These are phyloP conservation scores for Diaporthe vaccinii DNA, from an alignment of 2,329 filamentous ascomycete genomes.

Conservation along the genomic window DNA sequence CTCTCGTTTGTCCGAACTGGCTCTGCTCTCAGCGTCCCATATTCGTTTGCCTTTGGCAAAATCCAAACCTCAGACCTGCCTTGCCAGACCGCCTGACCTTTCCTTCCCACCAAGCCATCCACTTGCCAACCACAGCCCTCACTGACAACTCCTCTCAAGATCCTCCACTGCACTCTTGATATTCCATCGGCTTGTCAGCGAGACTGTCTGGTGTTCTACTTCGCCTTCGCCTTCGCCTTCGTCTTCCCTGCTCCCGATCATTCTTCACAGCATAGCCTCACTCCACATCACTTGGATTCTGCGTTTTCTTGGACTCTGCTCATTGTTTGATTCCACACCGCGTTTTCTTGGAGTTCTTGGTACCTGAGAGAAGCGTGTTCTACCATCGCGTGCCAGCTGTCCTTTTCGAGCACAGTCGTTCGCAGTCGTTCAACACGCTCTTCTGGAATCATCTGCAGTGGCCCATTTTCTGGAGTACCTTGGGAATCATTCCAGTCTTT, in stretches of 20 bases:
- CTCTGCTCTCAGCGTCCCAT: not conserved
- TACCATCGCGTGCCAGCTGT: slow-evolving; percentile 1
- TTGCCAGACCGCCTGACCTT: not conserved
- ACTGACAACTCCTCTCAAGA: not conserved
- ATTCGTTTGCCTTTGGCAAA: not conserved
- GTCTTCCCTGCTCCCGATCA: not conserved
- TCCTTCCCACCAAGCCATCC: not conserved
- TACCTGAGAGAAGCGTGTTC: not conserved
- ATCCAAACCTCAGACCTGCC: not conserved
- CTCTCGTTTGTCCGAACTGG: not conserved
- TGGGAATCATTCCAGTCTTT: slow-evolving; percentile 6
- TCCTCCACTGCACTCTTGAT: not conserved
- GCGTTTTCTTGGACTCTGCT: not conserved
- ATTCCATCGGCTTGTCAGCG: not conserved
- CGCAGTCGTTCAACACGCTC: not conserved
- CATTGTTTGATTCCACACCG: not conserved
- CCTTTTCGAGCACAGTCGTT: slow-evolving; percentile 26
- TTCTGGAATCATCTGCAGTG: not conserved
- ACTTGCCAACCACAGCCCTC: not conserved
- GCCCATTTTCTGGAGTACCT: not conserved
- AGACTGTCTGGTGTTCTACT: not conserved
- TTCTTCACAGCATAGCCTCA: slow-evolving; percentile 4
- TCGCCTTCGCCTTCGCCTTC: not conserved
- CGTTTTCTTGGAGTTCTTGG: slow-evolving; percentile 2
- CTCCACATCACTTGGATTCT: not conserved